Evolutionary conservation across 768 basidiomycete species (phyloP), one percentile per base, ranked within the genome.

Genomic region (Cystobasidium tubakii): DNA sequence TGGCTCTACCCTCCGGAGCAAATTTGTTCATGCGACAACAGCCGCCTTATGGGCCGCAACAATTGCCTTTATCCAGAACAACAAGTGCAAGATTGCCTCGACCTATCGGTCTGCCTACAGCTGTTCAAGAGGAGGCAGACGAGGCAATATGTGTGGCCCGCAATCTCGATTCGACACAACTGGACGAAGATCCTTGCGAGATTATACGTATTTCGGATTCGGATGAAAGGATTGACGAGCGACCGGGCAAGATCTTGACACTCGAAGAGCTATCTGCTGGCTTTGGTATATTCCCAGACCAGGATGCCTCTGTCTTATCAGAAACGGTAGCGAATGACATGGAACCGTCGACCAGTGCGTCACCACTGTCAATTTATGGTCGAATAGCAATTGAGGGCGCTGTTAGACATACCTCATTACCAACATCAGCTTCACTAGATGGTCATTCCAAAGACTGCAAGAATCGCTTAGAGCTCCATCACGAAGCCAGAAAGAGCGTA

Each of bases 401-500:
- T 1, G 23, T 25, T 42, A 33, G 63, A 65, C 63, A 65, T 25
- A 21, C 33, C 15, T 65, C 63, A 12, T 6, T 65, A 13, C 63
- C 63, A 42, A n/a, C 7, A 19, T 36, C 63, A 25, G 63, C 63
- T 15, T 27, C 43, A 4, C 13, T 21, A 43, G 33, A 65, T 65
- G 63, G 39, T n/a, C 10, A 36, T 21, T 1, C 34, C 4, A 12
- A 27, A 12, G 15, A 19, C 33, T 12, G 25, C 9, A 31, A 42
- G 12, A 25, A 43, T 27, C 7, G 15, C 23, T 43, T 65, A 25
- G 13, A 15, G 2, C 12, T 33, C 25, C 1, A 3, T 21, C 66
- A 53, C 50, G 50, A 67, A 29, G 7, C 66, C 3, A 25, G 66
- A 17, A 67, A 36, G 25, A 71, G 69, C 29, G 27, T 71, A 21